Conservation (phyloP, 176 grass and related monocot species). For the Raddia distichophylla region DNA sequence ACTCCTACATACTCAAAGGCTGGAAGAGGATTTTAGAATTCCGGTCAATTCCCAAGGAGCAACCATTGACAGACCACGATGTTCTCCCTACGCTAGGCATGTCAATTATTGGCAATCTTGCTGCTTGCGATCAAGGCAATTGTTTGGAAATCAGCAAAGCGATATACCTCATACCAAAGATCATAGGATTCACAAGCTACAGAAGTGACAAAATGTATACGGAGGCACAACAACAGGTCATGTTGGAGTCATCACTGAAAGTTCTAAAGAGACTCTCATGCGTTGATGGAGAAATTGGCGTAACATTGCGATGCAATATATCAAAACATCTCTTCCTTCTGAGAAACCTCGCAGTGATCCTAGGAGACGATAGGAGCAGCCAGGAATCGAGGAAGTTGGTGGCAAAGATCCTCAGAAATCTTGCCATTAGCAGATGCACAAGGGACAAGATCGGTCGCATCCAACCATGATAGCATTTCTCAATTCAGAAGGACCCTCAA, state of each 20-base stretch:
- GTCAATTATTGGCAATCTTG: slow-evolving; percentile 11
- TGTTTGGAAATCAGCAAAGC: slow-evolving; percentile 15
- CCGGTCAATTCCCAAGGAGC: not conserved
- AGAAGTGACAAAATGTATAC: not conserved
- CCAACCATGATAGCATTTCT: not conserved
- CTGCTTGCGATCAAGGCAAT: not conserved
- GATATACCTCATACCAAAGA: not conserved
- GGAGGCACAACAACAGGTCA: not conserved
- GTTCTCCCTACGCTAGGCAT: slow-evolving; percentile 1
- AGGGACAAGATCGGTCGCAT: too few relatives aligned
- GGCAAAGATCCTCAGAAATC: too few relatives aligned
- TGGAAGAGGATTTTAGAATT: not conserved
- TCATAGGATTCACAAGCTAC: slow-evolving; percentile 23
- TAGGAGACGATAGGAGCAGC: too few relatives aligned
- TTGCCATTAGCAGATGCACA: too few relatives aligned
- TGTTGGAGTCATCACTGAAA: not conserved
- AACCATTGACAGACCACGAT: not conserved
- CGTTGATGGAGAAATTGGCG: not conserved
- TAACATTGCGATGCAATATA: not conserved
- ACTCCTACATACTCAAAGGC: not conserved
- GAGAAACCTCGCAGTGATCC: too few relatives aligned
- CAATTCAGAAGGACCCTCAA: not conserved
- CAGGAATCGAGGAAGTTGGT: too few relatives aligned
- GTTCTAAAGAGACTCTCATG: not conserved
- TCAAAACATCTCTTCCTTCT: slow-evolving; percentile 17